A percentile compares a stretch with the other conserved stretches of the same genome.
These are phyloP conservation scores for Inga leiocalycina DNA, from an alignment of 306 rosid species.

Conservation along the genomic window DNA sequence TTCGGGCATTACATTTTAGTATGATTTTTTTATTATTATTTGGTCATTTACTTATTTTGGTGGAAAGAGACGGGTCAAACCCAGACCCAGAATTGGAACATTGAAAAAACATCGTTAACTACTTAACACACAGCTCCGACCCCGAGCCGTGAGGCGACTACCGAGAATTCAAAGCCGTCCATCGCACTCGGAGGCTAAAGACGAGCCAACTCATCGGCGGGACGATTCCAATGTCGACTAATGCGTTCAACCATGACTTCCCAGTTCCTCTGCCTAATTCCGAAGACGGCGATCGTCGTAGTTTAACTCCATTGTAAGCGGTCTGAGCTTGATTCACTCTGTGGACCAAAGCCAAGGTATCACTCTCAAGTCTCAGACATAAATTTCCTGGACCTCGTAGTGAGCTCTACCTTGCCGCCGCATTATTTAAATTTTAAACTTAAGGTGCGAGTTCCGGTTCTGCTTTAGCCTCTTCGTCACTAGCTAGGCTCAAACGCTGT, in stretches of 20 bases:
- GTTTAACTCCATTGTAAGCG: too few relatives aligned
- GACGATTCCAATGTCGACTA: neutral
- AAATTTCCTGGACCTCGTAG: neutral
- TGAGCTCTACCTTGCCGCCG: neutral
- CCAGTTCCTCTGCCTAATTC: neutral
- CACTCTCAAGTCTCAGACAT: neutral
- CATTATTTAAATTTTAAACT: neutral
- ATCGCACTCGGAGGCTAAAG: neutral
- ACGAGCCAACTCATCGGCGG: neutral
- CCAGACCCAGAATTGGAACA: too few relatives aligned
- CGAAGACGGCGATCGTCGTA: neutral
- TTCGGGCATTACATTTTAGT: too few relatives aligned
- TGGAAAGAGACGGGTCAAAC: too few relatives aligned
- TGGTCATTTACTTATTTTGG: too few relatives aligned
- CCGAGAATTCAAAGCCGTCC: neutral
- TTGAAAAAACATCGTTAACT: too few relatives aligned
- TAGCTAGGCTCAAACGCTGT: neutral
- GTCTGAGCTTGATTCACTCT: neutral
- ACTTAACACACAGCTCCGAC: too few relatives aligned
- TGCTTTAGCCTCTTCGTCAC: neutral
- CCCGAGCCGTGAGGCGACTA: too few relatives aligned
- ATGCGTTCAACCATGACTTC: neutral
- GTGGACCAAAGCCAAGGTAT: neutral
- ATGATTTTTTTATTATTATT: too few relatives aligned
- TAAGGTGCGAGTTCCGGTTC: neutral